Conservation (phyloP, 805 yeast species). For the Saccharomycopsis capsularis region DNA sequence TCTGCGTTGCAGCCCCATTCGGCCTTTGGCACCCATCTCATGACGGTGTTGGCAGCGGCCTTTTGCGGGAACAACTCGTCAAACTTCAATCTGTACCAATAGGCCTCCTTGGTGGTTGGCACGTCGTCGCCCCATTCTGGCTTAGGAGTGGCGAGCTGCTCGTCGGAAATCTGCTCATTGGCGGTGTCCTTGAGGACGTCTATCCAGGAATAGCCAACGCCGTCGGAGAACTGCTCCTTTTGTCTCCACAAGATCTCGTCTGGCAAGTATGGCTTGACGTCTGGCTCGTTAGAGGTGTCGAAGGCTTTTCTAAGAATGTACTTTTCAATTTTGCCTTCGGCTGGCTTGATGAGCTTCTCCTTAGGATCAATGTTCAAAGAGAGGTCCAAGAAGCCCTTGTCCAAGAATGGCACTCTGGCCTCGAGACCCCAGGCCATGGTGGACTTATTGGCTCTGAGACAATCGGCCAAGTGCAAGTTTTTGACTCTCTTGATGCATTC, state of each 20-base stretch:
- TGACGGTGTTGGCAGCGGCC: slow-evolving; percentile 93
- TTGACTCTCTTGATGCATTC: slow-evolving; percentile 95
- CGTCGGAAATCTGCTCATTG: slow-evolving; percentile 78
- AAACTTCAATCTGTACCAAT: slow-evolving; percentile 96
- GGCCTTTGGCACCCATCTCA: slow-evolving; percentile 99
- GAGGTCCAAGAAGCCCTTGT: slow-evolving; percentile 81
- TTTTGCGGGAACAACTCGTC: slow-evolving; percentile 86
- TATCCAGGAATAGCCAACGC: slow-evolving; percentile 99
- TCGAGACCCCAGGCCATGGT: slow-evolving; percentile 99
- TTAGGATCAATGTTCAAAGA: slow-evolving; percentile 93
- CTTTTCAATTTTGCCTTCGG: slow-evolving; percentile 82
- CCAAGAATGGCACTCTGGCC: slow-evolving; percentile 99
- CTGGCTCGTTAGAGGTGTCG: slow-evolving; percentile 82
- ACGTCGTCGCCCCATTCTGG: slow-evolving; percentile 94
- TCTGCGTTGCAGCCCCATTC: slow-evolving; percentile 99
- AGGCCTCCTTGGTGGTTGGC: slow-evolving; percentile 97
- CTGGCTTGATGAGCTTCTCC: slow-evolving; percentile 74
- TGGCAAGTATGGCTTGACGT: slow-evolving; percentile 81
- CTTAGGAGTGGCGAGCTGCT: slow-evolving; percentile 83
- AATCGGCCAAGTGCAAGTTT: slow-evolving; percentile 95
- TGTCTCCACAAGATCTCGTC: slow-evolving; percentile 98
- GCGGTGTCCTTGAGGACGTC: slow-evolving; percentile 96
- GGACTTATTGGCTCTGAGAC: slow-evolving; percentile 97
- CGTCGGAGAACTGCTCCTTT: slow-evolving; percentile 99
- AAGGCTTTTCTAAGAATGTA: slow-evolving; percentile 96